Percentiles rank a stretch among this genome's conserved stretches.
phyloP scores from a whole-genome alignment of 768 basidiomycete genomes.

The Russula brevipes region DNA sequence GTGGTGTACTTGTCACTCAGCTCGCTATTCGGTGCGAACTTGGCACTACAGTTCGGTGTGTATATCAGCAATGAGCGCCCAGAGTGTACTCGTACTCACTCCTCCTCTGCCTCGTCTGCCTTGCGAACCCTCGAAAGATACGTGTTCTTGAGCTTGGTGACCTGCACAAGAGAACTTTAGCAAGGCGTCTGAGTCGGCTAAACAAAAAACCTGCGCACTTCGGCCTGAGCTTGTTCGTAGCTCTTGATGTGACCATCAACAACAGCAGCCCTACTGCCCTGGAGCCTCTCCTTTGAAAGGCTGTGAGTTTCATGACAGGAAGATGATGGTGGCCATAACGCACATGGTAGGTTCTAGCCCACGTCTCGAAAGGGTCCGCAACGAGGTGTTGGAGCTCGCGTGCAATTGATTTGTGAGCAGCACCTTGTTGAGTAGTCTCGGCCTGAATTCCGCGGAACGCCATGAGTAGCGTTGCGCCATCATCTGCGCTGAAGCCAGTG shows the following conservation, averaged over 20 bases:
- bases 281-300: constrained; percentile 16
- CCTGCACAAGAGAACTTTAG: constrained; percentile 30
- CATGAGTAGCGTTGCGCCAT: constrained; percentile 76
- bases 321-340: constrained; percentile 15
- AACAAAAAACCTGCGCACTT: constrained; percentile 39
- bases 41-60: constrained; percentile 49
- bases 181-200: neutral
- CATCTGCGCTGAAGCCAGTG: constrained; percentile 70
- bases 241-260: constrained; percentile 39
- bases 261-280: constrained; percentile 18
- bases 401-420: constrained; percentile 63
- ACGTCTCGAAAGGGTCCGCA: constrained; percentile 72
- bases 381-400: constrained; percentile 72
- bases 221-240: constrained; percentile 64
- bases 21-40: constrained; percentile 73
- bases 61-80: constrained; percentile 1
- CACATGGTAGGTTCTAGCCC: constrained; percentile 74
- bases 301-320: neutral
- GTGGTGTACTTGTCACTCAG: constrained; percentile 69
- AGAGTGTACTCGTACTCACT: constrained; percentile 49
- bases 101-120: constrained; percentile 91
- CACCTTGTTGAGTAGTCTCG: constrained; percentile 68
- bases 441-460: constrained; percentile 75
- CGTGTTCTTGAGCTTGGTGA: constrained; percentile 62
- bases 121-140: constrained; percentile 74